Base-by-base conservation (phyloP, 1,139 yeast species). In the Nakaseomyces bracarensis region DNA sequence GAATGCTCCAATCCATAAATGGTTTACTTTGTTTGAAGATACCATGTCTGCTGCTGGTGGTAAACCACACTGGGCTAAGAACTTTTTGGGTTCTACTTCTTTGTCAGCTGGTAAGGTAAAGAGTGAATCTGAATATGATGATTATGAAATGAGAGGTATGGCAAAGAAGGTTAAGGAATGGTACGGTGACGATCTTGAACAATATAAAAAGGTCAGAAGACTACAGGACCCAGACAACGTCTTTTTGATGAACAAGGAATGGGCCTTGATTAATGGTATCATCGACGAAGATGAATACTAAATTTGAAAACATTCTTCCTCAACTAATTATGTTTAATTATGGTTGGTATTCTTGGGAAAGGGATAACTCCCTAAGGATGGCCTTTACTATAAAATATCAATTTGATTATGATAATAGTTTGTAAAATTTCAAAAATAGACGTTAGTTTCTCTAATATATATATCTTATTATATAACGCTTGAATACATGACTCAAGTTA, bases 41-140 rank as follows among this genome's bases (percentile, higher is more conserved):
- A 74, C 85, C 1, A 70, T 89, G 71, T 71, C 72, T 42, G 77
- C 75, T 27, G 89, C 82, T 18, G 89, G 84, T 31, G 98, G 98
- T 39, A 84, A 81, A 60, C 98, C 98, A 1, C 98, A 91, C 61
- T 91, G 98, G 98, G 98, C 98, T n/a, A 91, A 91, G 70, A 89
- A 89, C 64, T 91, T 87, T 60, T 71, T 87, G 50, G 96, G 96
- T 2, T 65, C 79, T 25, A 68, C 67, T 8, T 55, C 61, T 35
- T 66, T 64, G 46, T 64, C 68, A 1, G 63, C 61, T 3, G 54
- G 56, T 15, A 52, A 50, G 8, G 46, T 49, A n/a, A 57, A 59
- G 41, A 53, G 53, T 10, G 68, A 64, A 33, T 46, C 54, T 46
- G 64, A 68, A 43, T 66, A 65, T 50, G 57, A 63, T 11, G 87